Evolutionary conservation across 306 rosid species (phyloP), one percentile per base, ranked within the genome.

Genomic region (Gillenia trifoliata): DNA sequence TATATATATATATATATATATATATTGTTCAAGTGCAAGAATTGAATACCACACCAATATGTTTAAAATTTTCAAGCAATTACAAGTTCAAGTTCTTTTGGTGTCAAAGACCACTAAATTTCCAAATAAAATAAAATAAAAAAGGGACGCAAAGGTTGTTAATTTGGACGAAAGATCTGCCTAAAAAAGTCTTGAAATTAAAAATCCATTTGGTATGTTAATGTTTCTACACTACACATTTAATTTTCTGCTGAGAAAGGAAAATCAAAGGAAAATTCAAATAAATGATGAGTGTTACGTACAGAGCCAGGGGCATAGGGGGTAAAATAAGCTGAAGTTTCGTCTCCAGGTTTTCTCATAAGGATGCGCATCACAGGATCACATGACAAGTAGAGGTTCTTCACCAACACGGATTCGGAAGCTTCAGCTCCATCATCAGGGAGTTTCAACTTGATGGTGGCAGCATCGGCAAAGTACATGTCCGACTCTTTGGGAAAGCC

Each of bases 351-450:
- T 59, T 66, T 75, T 8, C 1, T 10, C 88, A 84, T 85, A 68
- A 47, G 29, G 25, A 63, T 16, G 50, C 84, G 81, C 90, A 85
- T 78, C 85, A 70, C 83, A 22, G 96, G 96, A 74, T 91, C 96
- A 49, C 93, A 86, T 19, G 93, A 85, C 29, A 91, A 75, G 84
- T 82, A 83, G 4, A 91, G 83, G 34, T 88, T 88, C 74, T 91
- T 88, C 2, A 91, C 88, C 63, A 88, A 64, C 41, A 91, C 77
- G 38, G 86, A 76, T 56, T 79, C 64, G 30, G 85, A 79, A 49
- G 72, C 63, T 34, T 34, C 57, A 50, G 77, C 31, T 57, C n/a
- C 61, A 22, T 55, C 13, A 4, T 55, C 28, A 3, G 77, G 72
- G 65, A 89, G 77, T 34, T 89, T 47, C 62, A 85, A 60, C 70